Evolutionary conservation across 352 stramenopile genomes (phyloP).

Genomic region (Phytophthora megakarya): DNA sequence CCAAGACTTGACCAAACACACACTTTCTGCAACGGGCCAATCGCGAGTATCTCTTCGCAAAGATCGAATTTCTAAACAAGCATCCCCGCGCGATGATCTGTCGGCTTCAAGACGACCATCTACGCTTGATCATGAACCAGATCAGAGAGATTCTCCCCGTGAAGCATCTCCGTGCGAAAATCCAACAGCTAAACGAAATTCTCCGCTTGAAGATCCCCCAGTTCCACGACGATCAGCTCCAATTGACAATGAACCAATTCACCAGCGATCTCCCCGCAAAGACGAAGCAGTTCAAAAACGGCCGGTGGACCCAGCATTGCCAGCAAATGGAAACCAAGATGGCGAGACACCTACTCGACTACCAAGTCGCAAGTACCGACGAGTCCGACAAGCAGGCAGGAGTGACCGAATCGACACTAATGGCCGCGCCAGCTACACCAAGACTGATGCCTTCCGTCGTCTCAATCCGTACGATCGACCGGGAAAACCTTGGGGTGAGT

Average conservation of each 20-base stretch:
- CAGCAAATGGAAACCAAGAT: constrained; percentile 1
- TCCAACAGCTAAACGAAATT: neutral
- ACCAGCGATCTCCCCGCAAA: constrained; percentile 1
- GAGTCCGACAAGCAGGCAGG: constrained; percentile 5
- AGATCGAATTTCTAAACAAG: neutral
- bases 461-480: constrained; percentile 23
- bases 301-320: neutral
- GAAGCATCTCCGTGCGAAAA: constrained; percentile 1
- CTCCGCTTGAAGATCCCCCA: neutral
- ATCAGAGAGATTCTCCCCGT: no score
- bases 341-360: neutral
- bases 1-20: neutral
- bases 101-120: neutral
- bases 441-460: neutral
- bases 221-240: neutral
- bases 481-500: constrained; percentile 32
- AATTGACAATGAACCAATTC: neutral
- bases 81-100: neutral
- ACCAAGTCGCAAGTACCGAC: constrained; percentile 11
- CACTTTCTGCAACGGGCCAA: constrained; percentile 1
- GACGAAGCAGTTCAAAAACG: neutral
- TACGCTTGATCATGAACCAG: no score
- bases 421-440: neutral
- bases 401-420: neutral
- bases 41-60: neutral